A percentile compares a stretch with the other conserved stretches of the same genome.
Evolutionary conservation across 305 asterid species (phyloP).

Genomic region (Withania somnifera): DNA sequence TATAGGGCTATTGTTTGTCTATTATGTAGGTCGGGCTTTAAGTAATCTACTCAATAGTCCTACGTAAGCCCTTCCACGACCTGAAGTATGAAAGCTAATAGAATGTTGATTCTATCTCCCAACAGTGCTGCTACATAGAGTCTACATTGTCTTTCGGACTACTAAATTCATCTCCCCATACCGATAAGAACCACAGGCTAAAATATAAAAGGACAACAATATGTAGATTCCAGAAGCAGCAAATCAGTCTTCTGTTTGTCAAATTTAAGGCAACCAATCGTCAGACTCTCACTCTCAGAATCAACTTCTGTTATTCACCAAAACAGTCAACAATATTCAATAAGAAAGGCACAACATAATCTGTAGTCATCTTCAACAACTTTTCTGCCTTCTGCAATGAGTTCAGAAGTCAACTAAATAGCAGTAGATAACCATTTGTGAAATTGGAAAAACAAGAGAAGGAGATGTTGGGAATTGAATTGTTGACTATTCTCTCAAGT

Average conservation of each 20-base stretch:
- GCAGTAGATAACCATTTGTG: too few species aligned
- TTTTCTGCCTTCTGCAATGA: background rate
- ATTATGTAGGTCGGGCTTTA: too few species aligned
- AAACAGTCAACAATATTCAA: background rate
- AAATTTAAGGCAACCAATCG: background rate
- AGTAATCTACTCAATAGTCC: background rate
- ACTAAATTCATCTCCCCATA: background rate
- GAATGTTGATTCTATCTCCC: background rate
- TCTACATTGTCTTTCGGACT: background rate
- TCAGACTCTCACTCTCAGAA: background rate
- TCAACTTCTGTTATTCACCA: background rate
- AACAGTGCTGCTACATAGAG: background rate
- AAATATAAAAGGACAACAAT: background rate
- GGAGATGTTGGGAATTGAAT: too few species aligned
- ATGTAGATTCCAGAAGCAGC: background rate
- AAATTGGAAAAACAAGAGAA: too few species aligned
- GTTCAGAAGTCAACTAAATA: background rate
- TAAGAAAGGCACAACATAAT: background rate
- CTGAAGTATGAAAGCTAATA: background rate
- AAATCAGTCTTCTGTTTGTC: background rate
- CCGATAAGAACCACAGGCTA: background rate
- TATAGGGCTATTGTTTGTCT: too few species aligned
- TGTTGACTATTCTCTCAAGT: too few species aligned
- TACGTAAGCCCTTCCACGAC: background rate
- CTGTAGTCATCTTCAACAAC: background rate